phyloP scores from a whole-genome alignment of 1,139 yeast genomes.

The Taphrina pruni region DNA sequence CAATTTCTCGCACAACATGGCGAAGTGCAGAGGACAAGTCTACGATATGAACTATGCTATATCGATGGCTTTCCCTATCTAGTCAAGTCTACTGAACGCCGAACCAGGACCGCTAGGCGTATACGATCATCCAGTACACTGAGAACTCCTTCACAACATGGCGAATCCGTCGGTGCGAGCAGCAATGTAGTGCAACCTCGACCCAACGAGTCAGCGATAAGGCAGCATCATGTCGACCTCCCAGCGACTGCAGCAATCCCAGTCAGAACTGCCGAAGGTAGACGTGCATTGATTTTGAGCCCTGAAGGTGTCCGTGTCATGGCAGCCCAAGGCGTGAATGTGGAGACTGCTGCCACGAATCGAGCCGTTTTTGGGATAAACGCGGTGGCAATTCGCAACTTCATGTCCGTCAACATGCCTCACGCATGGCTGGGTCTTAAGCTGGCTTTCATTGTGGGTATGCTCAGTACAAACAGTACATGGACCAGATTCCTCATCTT shows the following conservation, averaged over 20 bases:
- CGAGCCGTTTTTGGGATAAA: slow-evolving; percentile 5
- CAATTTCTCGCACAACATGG: background rate
- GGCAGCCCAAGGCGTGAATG: slow-evolving; percentile 35
- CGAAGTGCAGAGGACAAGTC: slow-evolving; percentile 19
- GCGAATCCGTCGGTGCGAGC: background rate
- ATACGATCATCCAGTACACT: background rate
- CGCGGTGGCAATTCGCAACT: slow-evolving; percentile 8
- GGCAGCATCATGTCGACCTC: slow-evolving; percentile 37
- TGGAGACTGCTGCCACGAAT: slow-evolving; percentile 14
- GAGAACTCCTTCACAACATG: background rate
- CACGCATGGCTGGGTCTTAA: slow-evolving; percentile 35
- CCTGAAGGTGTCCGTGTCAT: slow-evolving; percentile 38
- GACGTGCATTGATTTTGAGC: slow-evolving; percentile 30
- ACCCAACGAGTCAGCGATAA: background rate
- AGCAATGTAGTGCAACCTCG: background rate
- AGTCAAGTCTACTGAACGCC: slow-evolving; percentile 15
- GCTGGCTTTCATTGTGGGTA: slow-evolving; percentile 32
- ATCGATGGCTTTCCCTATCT: slow-evolving; percentile 35
- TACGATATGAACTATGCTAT: slow-evolving; percentile 25
- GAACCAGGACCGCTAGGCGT: background rate
- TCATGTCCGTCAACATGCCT: slow-evolving; percentile 23
- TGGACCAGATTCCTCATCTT: slow-evolving; percentile 30
- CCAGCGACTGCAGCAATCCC: slow-evolving; percentile 35
- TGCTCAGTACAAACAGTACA: slow-evolving; percentile 26
- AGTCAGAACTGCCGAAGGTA: slow-evolving; percentile 31